Evolutionary conservation across 2,329 filamentous ascomycete genomes (phyloP), one percentile per base, ranked within the genome.

Genomic region (Coccinonectria pachysandricola): DNA sequence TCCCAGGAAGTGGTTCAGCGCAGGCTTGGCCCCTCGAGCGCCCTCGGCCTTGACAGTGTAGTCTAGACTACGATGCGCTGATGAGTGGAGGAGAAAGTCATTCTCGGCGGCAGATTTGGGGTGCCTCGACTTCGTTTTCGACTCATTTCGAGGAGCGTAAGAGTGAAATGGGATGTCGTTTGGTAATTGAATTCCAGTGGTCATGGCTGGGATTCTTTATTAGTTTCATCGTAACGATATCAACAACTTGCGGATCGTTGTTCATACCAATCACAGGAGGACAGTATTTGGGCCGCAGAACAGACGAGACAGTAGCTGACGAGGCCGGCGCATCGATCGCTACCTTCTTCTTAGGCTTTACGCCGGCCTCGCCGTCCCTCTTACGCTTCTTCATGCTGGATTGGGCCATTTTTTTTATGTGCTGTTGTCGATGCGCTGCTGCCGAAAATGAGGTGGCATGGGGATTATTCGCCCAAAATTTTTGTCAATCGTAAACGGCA

Each of bases 1-100:
- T 10, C 73, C 76, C 15, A 81, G 53, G 45, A 75, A 81, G 49
- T 80, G 73, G 28, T 72, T 76, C 23, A 76, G 37, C 4, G 68
- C 35, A 16, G 51, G 49, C 18, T 50, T 48, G 5, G 42, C 33
- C 3, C 46, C 52, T 13, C 45, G 35, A 3, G 41, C 15, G 3
- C 46, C 46, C 21, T 57, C 57, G 45, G 76, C 70, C 31, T 65
- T 63, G 15, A 60, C 72, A 5, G 63, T 74, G 40, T 75, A 78
- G 43, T 77, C 68, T 19, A 79, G 48, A 20, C 61, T 71, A 15
- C 54, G 61, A 48, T 79, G 70, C 23, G 57, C 57, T 4, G 61
- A 61, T 7, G 72, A 74, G 46, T 76, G 69, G 21, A 79, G 54
- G 1, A 76, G 45, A 8, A 78, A 54, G 41, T 71, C 68, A 28